Percentiles rank a stretch among this genome's conserved stretches.
Evolutionary conservation across 139 green algal species (phyloP).

Genomic region (Ettlia oleoabundans): DNA sequence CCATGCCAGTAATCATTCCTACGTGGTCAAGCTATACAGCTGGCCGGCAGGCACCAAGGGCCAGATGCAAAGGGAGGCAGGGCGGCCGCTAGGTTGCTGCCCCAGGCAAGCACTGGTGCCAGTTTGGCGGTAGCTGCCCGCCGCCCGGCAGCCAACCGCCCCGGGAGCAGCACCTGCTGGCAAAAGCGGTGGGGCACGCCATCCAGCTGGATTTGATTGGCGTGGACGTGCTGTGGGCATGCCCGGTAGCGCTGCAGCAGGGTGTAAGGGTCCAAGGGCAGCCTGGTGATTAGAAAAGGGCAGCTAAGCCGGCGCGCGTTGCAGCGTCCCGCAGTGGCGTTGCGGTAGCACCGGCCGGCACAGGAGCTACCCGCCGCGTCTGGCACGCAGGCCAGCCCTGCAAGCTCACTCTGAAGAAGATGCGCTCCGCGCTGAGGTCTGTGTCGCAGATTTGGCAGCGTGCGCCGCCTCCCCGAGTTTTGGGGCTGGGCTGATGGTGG

Average conservation of each 20-base stretch:
- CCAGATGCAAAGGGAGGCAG: no score
- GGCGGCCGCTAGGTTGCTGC: no score
- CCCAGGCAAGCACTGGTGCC: background rate
- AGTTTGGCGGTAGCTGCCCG: background rate
- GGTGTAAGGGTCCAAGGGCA: background rate
- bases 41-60: no score
- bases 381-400: background rate
- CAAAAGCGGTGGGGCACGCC: background rate
- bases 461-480: background rate
- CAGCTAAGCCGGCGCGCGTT: background rate
- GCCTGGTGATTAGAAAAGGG: background rate
- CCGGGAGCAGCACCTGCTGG: no score
- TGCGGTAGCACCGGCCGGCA: background rate
- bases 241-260: background rate
- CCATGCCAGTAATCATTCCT: no score
- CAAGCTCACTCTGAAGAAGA: slow-evolving; percentile 20
- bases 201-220: background rate
- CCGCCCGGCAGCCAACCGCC: background rate
- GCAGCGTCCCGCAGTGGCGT: background rate
- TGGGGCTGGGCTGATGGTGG: background rate
- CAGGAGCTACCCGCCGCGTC: background rate
- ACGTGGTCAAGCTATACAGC: no score
- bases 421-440: background rate
- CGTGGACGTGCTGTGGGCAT: background rate
- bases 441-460: slow-evolving; percentile 11